Base-by-base conservation (phyloP, 2,329 filamentous ascomycete species). In the Pochonia chlamydosporia region DNA sequence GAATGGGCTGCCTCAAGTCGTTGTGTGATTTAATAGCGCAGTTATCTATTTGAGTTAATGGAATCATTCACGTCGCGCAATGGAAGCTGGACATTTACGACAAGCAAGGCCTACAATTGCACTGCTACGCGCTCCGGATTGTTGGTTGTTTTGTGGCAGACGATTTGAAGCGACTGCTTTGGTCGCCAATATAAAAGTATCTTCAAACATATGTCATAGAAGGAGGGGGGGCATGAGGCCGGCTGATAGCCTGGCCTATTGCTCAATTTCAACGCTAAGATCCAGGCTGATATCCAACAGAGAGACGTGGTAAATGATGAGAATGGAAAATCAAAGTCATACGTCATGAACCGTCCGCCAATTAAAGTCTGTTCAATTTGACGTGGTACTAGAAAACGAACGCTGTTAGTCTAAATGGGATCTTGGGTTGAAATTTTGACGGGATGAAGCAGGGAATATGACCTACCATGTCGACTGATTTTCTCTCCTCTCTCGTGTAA, bases 391-490 rank as follows among this genome's bases (percentile, higher is more conserved):
- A 16, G 13, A n/a, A 20, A 14, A 21, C 11, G 16, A 28, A 11
- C 13, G n/a, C 6, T 31, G 18, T 40, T 26, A 37, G 40, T 39
- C n/a, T 33, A 31, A 31, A 31, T 11, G 39, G 7, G 9, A 37
- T 31, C 7, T 23, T 13, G 21, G 13, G 21, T 33, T 20, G 23
- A 21, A 4, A 16, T 5, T 25, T 13, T 9, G 8, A 14, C 5
- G 11, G n/a, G 14, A 24, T 10, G 7, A 3, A 10, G 10, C 7
- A 25, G 20, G 7, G 28, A 20, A 41, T 14, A 5, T 8, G 24
- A 52, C 62, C 51, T 53, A 69, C 67, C 58, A 66, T 58, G 48
- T 60, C 56, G 14, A 64, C 47, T 16, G 56, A 54, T 49, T 66
- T 62, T 3, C 57, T 56, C 36, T 58, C 59, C 21, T 54, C 54